A percentile compares a stretch with the other conserved stretches of the same genome.
phyloP scores from a whole-genome alignment of 2,329 filamentous ascomycete species.

The Colletotrichum sp. region DNA sequence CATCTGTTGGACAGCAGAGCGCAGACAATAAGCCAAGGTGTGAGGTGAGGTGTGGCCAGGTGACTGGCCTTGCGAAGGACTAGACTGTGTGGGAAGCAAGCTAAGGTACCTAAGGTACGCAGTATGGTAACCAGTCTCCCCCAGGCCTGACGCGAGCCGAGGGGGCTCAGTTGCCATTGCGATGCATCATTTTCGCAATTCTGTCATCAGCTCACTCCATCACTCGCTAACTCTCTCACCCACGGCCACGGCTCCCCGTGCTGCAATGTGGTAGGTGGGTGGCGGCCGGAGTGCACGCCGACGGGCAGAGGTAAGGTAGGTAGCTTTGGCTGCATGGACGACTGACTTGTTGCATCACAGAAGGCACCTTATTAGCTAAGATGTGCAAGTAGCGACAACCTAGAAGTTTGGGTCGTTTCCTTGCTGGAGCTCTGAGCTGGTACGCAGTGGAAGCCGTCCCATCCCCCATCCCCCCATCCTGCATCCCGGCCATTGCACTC shows the following conservation, averaged over 20 bases:
- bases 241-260: not conserved
- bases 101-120: not conserved
- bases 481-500: not conserved
- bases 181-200: slow-evolving; percentile 20
- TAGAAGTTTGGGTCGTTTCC: not conserved
- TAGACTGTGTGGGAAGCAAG: not conserved
- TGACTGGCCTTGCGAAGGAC: slow-evolving; percentile 1
- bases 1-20: not conserved
- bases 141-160: slow-evolving; percentile 2
- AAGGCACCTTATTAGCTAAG: slow-evolving; percentile 5
- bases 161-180: not conserved
- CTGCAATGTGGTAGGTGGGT: not conserved
- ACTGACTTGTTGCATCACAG: not conserved
- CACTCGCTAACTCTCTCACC: not conserved
- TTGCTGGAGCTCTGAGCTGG: not conserved
- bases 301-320: not conserved
- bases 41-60: slow-evolving; percentile 8
- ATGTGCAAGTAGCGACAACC: not conserved
- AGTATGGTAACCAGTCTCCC: not conserved
- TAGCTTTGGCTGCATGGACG: not conserved
- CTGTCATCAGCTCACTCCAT: slow-evolving; percentile 20
- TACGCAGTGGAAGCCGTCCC: not conserved
- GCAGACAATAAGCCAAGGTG: not conserved
- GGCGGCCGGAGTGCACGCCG: not conserved
- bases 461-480: not conserved